Conservation (phyloP, 257 asterid genomes). For the Solanum gracilifrons region DNA sequence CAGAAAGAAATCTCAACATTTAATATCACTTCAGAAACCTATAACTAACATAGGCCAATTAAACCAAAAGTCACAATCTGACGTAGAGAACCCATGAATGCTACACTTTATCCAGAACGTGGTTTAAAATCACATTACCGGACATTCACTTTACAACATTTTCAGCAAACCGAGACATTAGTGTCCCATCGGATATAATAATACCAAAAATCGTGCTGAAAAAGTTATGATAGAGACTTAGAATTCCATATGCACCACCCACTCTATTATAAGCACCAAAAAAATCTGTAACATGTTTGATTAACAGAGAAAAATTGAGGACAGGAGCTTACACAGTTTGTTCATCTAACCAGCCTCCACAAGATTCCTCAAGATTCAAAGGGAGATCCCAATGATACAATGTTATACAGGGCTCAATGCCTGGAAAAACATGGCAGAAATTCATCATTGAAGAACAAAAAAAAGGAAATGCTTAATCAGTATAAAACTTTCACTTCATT, state of each 20-base stretch:
- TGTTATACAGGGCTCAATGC: slow-evolving; percentile 39
- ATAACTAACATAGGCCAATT: not conserved
- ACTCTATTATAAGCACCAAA: not conserved
- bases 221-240: not conserved
- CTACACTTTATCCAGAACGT: not conserved
- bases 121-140: not conserved
- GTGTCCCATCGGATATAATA: not conserved
- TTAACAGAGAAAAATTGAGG: not conserved
- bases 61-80: not conserved
- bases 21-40: not conserved
- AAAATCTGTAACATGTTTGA: not conserved
- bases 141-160: not conserved
- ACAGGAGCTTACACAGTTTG: slow-evolving; percentile 26
- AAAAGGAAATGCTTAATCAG: not conserved
- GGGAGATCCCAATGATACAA: slow-evolving; percentile 62
- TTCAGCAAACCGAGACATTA: not conserved
- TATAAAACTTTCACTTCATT: not conserved
- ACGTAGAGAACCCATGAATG: not conserved
- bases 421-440: slow-evolving; percentile 16
- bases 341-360: slow-evolving; percentile 40
- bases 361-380: slow-evolving; percentile 24
- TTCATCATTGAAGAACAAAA: not conserved
- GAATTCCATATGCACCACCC: not conserved
- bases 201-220: not conserved
- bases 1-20: not conserved